A percentile compares a stretch with the other conserved stretches of the same genome.
Conservation (phyloP, 2,329 filamentous ascomycete species). For the Aspergillus japonicus region DNA sequence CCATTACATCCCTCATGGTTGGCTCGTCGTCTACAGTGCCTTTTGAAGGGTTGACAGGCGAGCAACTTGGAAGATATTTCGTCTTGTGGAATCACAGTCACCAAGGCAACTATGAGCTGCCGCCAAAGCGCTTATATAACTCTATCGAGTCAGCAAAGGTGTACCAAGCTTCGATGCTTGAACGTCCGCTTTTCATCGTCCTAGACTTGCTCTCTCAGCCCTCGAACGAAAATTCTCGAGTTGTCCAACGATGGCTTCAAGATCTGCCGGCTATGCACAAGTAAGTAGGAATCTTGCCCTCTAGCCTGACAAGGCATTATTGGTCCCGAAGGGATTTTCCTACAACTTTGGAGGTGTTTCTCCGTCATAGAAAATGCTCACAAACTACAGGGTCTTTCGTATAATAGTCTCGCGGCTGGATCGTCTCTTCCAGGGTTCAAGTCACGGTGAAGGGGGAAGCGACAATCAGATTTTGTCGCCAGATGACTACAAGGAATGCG, state of each 20-base stretch:
- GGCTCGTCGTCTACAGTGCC: conserved; percentile 35
- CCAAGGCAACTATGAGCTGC: conserved; percentile 38
- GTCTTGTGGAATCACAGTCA: conserved; percentile 46
- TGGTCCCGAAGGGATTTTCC: background rate
- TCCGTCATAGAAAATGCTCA: background rate
- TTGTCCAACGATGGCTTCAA: conserved; percentile 77
- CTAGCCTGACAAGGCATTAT: conserved; percentile 4
- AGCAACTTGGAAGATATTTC: conserved; percentile 42
- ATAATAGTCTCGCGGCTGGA: conserved; percentile 38
- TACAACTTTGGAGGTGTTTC: too few relatives aligned
- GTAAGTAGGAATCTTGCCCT: conserved; percentile 34
- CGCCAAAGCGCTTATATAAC: conserved; percentile 32
- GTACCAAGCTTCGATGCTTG: conserved; percentile 62
- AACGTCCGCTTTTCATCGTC: conserved; percentile 75
- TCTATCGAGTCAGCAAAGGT: conserved; percentile 28
- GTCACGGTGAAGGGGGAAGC: conserved; percentile 15
- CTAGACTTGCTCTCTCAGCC: conserved; percentile 75
- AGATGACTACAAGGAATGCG: conserved; percentile 71
- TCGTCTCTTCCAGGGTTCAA: conserved; percentile 29
- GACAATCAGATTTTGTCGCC: conserved; percentile 49
- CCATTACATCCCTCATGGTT: conserved; percentile 69
- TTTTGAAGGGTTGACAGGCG: conserved; percentile 31
- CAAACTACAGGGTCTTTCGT: conserved; percentile 34
- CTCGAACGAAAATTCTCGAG: conserved; percentile 70
- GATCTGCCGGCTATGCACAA: conserved; percentile 51